Base-by-base conservation (phyloP, 345 rosid genomes). In the Bruguiera sexangula region DNA sequence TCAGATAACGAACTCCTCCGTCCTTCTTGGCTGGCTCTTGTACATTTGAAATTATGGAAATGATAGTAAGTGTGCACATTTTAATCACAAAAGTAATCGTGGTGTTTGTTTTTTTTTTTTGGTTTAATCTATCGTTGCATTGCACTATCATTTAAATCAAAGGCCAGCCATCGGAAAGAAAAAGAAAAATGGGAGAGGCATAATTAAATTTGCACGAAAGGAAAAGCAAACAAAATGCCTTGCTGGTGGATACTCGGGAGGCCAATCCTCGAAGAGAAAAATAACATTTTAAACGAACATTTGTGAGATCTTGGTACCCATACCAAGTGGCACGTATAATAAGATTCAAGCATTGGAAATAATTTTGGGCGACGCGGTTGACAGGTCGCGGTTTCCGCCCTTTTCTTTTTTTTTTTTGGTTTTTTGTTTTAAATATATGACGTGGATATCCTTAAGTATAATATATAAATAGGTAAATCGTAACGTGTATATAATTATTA, bases 291-390 rank as follows among this genome's bases (percentile, higher is more conserved):
- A 68, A 73, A 58, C 19, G 39, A 66, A 48, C 73, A 63, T 66
- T 64, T 69, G 81, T 72, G 82, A 77, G 77, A 66, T 56, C 48
- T 27, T 55, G 77, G 81, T 76, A 69, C 76, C 81, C 76, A 68
- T 0, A 20, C 48, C 8, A 53, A 43, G 18, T 43, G 50, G 16
- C 37, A 7, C 50, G 15, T 43, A 15, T 43, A 11, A 3, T 43
- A 3, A 43, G 53, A 46, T 64, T 34, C 66, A 34, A 34, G 37
- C 37, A 34, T 34, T 7, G 9, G 9, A 34, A 34, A 34, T 24
- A 34, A 34, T 1, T 8, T 34, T 8, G 37, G 37, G 37, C 9
- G 37, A 34, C 8, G 29, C 37, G 37, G 37, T 10, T 34, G 32
- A 4, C 6, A 0, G 0, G 32, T 0, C 29, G 32, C 2, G 32